Conservation (phyloP, 495 filamentous ascomycete genomes). For the Neurospora tetraspora region DNA sequence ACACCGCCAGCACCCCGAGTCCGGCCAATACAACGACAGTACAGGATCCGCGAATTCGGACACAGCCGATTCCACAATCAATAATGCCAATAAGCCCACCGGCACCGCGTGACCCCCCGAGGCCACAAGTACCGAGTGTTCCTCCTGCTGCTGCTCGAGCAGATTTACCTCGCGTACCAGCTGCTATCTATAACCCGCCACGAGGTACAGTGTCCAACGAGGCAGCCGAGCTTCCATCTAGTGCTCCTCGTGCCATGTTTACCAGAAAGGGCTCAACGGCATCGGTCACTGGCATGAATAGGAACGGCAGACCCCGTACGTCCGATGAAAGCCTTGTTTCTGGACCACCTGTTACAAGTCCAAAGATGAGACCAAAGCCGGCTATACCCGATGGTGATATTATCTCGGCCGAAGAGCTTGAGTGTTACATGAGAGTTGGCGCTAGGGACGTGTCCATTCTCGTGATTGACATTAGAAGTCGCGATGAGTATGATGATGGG, state of each 20-base stretch:
- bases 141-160: constrained; percentile 38
- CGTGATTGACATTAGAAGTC: constrained; percentile 75
- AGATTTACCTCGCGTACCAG: constrained; percentile 64
- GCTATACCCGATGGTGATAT: constrained; percentile 48
- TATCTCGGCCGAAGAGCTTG: constrained; percentile 56
- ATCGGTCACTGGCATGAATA: constrained; percentile 19
- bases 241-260: constrained; percentile 37
- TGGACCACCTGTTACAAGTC: constrained; percentile 11
- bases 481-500: constrained; percentile 74
- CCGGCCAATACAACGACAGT: background rate
- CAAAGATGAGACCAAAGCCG: constrained; percentile 16
- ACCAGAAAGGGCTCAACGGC: constrained; percentile 36
- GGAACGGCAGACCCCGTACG: constrained; percentile 7
- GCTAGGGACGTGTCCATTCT: constrained; percentile 51
- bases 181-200: constrained; percentile 77
- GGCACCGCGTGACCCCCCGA: constrained; percentile 45
- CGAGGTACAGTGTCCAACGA: constrained; percentile 46
- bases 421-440: constrained; percentile 45
- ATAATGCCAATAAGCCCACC: background rate
- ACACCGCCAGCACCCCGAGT: constrained; percentile 6
- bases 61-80: constrained; percentile 21
- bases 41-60: constrained; percentile 31
- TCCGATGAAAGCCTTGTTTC: constrained; percentile 23
- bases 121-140: constrained; percentile 48
- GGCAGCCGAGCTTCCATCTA: constrained; percentile 38